Percentiles rank a stretch among this genome's conserved stretches.
These are phyloP conservation scores for Dendrocalamus sinicus DNA, from an alignment of 176 grass and related monocot genomes.

Conservation along the genomic window DNA sequence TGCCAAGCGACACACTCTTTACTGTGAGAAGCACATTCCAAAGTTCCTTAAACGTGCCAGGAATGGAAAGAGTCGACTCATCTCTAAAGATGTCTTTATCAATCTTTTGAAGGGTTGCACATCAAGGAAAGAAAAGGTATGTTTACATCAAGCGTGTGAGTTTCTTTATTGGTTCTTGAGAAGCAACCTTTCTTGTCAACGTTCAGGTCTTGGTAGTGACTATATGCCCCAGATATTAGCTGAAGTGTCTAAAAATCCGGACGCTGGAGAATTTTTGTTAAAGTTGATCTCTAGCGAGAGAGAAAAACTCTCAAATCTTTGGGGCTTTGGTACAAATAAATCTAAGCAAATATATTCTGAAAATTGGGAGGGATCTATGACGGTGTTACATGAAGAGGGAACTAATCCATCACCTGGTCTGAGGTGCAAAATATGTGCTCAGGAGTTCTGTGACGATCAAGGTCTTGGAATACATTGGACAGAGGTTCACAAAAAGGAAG, in stretches of 20 bases:
- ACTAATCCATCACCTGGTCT: constrained; percentile 39
- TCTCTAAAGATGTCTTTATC: constrained; percentile 94
- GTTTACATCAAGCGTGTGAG: constrained; percentile 86
- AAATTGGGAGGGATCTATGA: constrained; percentile 35
- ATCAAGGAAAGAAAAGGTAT: constrained; percentile 86
- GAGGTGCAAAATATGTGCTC: constrained; percentile 86
- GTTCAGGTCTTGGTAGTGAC: constrained; percentile 55
- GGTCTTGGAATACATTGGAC: constrained; percentile 83
- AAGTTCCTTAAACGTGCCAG: constrained; percentile 99
- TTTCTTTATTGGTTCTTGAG: constrained; percentile 91
- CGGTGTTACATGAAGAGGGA: constrained; percentile 39
- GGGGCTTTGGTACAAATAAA: constrained; percentile 63
- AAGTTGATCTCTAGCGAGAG: constrained; percentile 85
- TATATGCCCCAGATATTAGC: constrained; percentile 62
- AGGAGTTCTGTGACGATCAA: constrained; percentile 74
- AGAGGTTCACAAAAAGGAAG: constrained; percentile 85
- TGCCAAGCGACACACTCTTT: constrained; percentile 82
- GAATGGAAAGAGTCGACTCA: constrained; percentile 88
- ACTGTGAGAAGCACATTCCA: constrained; percentile 91
- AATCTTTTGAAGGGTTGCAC: constrained; percentile 71
- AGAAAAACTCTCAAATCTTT: constrained; percentile 79
- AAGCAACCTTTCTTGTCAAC: constrained; percentile 63
- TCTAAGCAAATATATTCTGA: constrained; percentile 57
- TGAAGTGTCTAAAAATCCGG: constrained; percentile 67
- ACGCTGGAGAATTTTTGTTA: constrained; percentile 74